Conservation (phyloP, 1,139 yeast species). For the Martiniozyma asiatica region DNA sequence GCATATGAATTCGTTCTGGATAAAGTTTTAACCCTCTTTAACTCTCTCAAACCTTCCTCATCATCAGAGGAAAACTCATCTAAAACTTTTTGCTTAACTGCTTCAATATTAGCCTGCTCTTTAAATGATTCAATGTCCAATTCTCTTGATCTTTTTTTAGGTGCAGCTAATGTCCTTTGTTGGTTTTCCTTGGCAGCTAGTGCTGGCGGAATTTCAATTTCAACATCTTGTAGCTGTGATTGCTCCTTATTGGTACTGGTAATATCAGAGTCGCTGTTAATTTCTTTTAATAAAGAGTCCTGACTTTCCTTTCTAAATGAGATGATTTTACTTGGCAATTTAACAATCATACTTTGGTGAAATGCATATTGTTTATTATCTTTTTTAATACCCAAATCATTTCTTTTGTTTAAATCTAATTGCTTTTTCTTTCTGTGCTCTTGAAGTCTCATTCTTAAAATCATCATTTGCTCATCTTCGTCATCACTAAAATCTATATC, state of each 20-base stretch:
- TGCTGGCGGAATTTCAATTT: slow-evolving; percentile 4
- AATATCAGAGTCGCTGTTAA: slow-evolving; percentile 26
- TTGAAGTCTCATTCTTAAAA: slow-evolving; percentile 30
- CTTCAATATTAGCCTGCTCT: slow-evolving; percentile 27
- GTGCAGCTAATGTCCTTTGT: slow-evolving; percentile 3
- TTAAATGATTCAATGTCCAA: slow-evolving; percentile 11
- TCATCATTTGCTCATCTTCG: slow-evolving; percentile 38
- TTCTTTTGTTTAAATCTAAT: slow-evolving; percentile 37
- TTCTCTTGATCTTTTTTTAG: slow-evolving; percentile 15
- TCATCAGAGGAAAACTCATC: slow-evolving; percentile 11
- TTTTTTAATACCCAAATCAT: slow-evolving; percentile 26
- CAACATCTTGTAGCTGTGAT: not conserved
- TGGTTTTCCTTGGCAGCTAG: slow-evolving; percentile 7
- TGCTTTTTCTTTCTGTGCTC: slow-evolving; percentile 33
- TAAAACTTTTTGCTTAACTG: slow-evolving; percentile 1
- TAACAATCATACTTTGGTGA: slow-evolving; percentile 8
- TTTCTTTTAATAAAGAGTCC: slow-evolving; percentile 6
- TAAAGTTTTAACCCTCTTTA: slow-evolving; percentile 14
- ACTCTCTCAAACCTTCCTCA: slow-evolving; percentile 21
- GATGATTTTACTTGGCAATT: slow-evolving; percentile 9
- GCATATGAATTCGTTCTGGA: slow-evolving; percentile 4
- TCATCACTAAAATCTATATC: slow-evolving; percentile 59
- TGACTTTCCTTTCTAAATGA: slow-evolving; percentile 7
- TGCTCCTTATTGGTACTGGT: slow-evolving; percentile 12
- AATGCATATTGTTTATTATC: slow-evolving; percentile 11